phyloP scores from a whole-genome alignment of 257 asterid species.

The Eustoma russellianum region DNA sequence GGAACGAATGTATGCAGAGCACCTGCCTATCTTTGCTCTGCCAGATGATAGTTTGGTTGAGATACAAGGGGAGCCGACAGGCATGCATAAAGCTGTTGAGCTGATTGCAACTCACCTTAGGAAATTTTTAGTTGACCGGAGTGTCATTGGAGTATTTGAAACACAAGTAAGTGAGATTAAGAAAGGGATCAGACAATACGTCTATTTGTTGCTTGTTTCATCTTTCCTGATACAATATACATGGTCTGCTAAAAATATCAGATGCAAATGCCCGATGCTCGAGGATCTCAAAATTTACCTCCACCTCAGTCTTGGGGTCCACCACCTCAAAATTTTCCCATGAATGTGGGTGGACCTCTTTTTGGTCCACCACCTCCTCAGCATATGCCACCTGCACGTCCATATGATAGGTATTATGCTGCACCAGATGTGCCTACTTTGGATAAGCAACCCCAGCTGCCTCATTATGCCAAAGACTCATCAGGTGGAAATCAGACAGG shows the following conservation, averaged over 20 bases:
- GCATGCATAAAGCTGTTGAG: conserved; percentile 70
- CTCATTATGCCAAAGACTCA: conserved; percentile 47
- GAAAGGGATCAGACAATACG: background rate
- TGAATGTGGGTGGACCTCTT: conserved; percentile 31
- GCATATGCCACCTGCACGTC: conserved; percentile 53
- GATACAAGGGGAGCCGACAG: conserved; percentile 81
- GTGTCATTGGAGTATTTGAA: conserved; percentile 73
- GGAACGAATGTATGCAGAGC: conserved; percentile 37
- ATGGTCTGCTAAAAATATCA: conserved; percentile 17
- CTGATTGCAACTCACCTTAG: conserved; percentile 69
- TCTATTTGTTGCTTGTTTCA: background rate
- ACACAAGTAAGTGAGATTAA: conserved; percentile 44
- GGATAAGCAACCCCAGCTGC: conserved; percentile 51
- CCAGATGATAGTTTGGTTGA: conserved; percentile 87
- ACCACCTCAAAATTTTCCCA: conserved; percentile 42
- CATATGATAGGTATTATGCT: conserved; percentile 57
- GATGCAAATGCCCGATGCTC: conserved; percentile 64
- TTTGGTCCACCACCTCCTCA: conserved; percentile 18
- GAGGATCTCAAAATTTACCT: conserved; percentile 49
- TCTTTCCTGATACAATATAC: conserved; percentile 4
- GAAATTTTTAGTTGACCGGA: conserved; percentile 83
- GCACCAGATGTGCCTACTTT: conserved; percentile 34
- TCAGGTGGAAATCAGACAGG: conserved; percentile 39
- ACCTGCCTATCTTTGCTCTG: conserved; percentile 71
- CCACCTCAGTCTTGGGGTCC: conserved; percentile 62